Evolutionary conservation across 2,329 filamentous ascomycete species (phyloP).

Genomic region (Ascochyta pisi): DNA sequence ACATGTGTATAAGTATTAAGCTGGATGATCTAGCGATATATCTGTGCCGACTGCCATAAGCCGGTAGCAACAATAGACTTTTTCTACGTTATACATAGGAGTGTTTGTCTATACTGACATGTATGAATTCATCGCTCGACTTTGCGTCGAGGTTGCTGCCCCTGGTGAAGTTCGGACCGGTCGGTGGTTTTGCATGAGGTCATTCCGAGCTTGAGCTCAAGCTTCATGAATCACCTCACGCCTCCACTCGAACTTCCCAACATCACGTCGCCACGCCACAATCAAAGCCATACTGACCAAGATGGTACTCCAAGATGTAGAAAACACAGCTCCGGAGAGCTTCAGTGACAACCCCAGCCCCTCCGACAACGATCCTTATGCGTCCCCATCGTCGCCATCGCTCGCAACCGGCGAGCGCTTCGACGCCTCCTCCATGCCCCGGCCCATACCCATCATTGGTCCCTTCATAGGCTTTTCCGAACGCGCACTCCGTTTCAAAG

Average conservation of each 20-base stretch:
- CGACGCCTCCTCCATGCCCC: conserved; percentile 49
- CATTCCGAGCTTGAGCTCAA: conserved; percentile 29
- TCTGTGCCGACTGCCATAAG: not conserved
- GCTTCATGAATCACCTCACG: conserved; percentile 22
- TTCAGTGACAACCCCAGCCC: conserved; percentile 41
- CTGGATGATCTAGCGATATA: conserved; percentile 11
- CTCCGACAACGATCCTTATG: conserved; percentile 49
- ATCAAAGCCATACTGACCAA: conserved; percentile 9
- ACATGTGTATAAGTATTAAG: conserved; percentile 21
- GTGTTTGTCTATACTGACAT: no score
- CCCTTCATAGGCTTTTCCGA: conserved; percentile 40
- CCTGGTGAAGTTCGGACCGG: conserved; percentile 17
- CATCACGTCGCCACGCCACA: conserved; percentile 24
- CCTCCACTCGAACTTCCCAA: conserved; percentile 27
- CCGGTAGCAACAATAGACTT: conserved; percentile 5
- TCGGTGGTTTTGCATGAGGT: conserved; percentile 32
- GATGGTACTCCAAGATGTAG: conserved; percentile 53
- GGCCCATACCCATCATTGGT: conserved; percentile 45
- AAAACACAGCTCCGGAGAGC: conserved; percentile 38
- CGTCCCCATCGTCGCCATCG: conserved; percentile 27
- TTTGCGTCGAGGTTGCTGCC: not conserved
- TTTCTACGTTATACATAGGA: not conserved
- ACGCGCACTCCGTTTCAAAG: conserved; percentile 33
- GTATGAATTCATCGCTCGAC: not conserved
- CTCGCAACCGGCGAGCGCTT: conserved; percentile 30